These are phyloP conservation scores for Cinchona pubescens DNA, from an alignment of 257 asterid genomes.

Conservation along the genomic window DNA sequence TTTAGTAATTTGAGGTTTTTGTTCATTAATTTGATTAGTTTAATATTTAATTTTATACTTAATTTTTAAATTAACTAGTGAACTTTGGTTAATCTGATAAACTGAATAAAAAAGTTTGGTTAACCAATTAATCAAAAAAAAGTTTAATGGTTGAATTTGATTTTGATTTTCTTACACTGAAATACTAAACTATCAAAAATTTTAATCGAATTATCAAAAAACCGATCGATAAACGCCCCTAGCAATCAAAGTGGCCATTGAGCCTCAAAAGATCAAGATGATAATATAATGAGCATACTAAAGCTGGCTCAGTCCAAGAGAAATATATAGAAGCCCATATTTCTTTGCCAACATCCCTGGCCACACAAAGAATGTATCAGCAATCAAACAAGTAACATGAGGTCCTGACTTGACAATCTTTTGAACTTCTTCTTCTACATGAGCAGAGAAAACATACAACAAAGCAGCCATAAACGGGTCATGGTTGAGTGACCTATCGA, in stretches of 20 bases:
- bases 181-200: too few species aligned
- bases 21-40: too few species aligned
- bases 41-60: too few species aligned
- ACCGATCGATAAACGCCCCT: too few species aligned
- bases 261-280: conserved; percentile 47
- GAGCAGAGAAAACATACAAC: conserved; percentile 48
- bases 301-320: conserved; percentile 53
- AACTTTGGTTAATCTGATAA: too few species aligned
- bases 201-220: too few species aligned
- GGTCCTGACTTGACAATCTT: conserved; percentile 23
- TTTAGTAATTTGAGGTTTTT: too few species aligned
- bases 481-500: conserved; percentile 40
- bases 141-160: too few species aligned
- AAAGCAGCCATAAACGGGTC: conserved; percentile 46
- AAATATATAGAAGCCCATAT: conserved; percentile 32
- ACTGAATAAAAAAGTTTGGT: too few species aligned
- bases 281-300: conserved; percentile 42
- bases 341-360: conserved; percentile 47
- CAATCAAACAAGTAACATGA: conserved; percentile 44
- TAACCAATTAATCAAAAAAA: too few species aligned
- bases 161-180: too few species aligned
- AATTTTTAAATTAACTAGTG: too few species aligned
- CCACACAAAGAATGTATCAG: conserved; percentile 49
- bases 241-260: conserved; percentile 46
- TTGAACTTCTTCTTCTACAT: conserved; percentile 41